Percentiles rank a stretch among this genome's conserved stretches.
phyloP scores from a whole-genome alignment of 352 stramenopile species.

The Globisporangium alternatum region DNA sequence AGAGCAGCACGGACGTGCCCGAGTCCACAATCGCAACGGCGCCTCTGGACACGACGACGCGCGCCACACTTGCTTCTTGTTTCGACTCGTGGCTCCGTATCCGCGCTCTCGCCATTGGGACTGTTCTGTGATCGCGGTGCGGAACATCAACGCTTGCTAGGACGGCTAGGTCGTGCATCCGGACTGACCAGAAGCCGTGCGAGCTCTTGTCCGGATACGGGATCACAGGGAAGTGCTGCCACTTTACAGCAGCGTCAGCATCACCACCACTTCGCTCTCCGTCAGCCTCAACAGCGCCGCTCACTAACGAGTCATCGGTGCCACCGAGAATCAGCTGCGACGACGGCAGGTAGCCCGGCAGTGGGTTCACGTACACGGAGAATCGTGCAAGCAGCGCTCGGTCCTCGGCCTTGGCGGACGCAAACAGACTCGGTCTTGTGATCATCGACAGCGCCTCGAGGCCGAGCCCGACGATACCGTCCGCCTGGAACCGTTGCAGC shows the following conservation, averaged over 20 bases:
- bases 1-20: slow-evolving; percentile 60
- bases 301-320: slow-evolving; percentile 37
- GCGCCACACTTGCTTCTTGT: not conserved
- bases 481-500: slow-evolving; percentile 51
- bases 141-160: not conserved
- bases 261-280: not conserved
- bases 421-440: slow-evolving; percentile 49
- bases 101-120: not conserved
- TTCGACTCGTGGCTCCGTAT: not conserved
- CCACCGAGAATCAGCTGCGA: slow-evolving; percentile 64
- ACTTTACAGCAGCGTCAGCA: slow-evolving; percentile 15
- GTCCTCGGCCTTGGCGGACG: slow-evolving; percentile 5
- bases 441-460: slow-evolving; percentile 52
- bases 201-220: slow-evolving; percentile 26
- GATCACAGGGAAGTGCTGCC: slow-evolving; percentile 52
- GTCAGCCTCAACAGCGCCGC: not conserved
- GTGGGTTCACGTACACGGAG: slow-evolving; percentile 67
- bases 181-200: slow-evolving; percentile 61
- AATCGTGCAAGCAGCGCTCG: slow-evolving; percentile 36
- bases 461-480: slow-evolving; percentile 64
- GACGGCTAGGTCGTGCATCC: slow-evolving; percentile 34
- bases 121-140: not conserved
- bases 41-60: slow-evolving; percentile 8
- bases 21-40: slow-evolving; percentile 60
- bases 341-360: slow-evolving; percentile 33